Evolutionary conservation across 192 early-diverging fungal genomes (phyloP).

Genomic region (Obelidium mucronatum): DNA sequence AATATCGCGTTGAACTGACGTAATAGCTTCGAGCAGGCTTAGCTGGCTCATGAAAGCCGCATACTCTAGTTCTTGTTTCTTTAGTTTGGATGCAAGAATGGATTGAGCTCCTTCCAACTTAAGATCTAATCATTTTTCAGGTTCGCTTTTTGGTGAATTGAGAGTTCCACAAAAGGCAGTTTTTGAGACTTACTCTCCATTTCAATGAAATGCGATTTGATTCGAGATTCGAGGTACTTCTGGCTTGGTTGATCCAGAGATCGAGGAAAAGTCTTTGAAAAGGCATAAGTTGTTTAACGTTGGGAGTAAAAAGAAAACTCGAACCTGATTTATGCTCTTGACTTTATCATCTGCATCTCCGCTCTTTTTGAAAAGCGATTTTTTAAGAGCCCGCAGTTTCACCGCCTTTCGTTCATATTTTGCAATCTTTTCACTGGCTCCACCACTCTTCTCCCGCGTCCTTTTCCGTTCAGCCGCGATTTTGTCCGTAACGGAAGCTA

Average conservation of each 20-base stretch:
- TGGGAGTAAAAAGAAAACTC: neutral
- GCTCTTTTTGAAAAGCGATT: conserved; percentile 21
- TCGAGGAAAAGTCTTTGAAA: conserved; percentile 42
- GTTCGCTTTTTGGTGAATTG: no score
- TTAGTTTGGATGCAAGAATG: conserved; percentile 5
- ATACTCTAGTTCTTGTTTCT: conserved; percentile 9
- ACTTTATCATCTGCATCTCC: conserved; percentile 49
- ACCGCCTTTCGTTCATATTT: conserved; percentile 23
- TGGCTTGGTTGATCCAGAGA: conserved; percentile 37
- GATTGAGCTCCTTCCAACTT: conserved; percentile 27
- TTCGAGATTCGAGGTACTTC: conserved; percentile 42
- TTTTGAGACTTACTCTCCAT: conserved; percentile 46
- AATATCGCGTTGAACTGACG: conserved; percentile 25
- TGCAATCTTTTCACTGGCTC: neutral
- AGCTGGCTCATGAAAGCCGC: neutral
- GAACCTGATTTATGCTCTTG: conserved; percentile 45
- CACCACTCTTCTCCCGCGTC: neutral
- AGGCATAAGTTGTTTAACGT: neutral
- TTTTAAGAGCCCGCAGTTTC: conserved; percentile 15
- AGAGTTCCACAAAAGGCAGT: neutral
- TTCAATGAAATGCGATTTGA: conserved; percentile 42
- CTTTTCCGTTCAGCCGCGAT: neutral
- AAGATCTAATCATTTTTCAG: neutral
- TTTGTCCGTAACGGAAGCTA: conserved; percentile 5
- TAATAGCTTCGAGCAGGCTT: conserved; percentile 25